Evolutionary conservation across 2,329 filamentous ascomycete species (phyloP), one percentile per base, ranked within the genome.

Genomic region (Didymella segeticola): DNA sequence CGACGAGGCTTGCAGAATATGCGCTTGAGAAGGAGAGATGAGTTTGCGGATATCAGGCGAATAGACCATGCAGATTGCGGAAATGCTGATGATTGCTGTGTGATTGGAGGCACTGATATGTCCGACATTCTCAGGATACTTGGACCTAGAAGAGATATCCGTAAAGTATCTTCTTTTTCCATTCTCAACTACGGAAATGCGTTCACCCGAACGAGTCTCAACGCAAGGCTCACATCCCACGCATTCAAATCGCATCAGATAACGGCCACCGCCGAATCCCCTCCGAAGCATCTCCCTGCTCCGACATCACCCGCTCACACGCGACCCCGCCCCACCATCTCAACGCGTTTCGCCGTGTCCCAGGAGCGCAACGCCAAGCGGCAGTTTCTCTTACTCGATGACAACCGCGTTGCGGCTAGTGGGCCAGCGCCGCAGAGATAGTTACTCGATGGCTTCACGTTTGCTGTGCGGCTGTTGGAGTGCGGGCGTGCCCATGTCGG

Each of bases 401-500:
- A 11, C 39, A 49, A 41, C 33, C 39, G 14, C 23, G 27, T 1
- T 14, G 4, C 12, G 46, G 36, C 30, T 43, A 49, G 46, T 30
- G 38, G 15, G 23, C 6, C 3, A 19, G 39, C 51, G 51, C 51
- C 51, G 51, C 14, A 27, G 10, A 41, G 42, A 45, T 41, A 53
- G 20, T 57, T 57, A 57, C 55, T 57, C 50, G 42, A 57, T 54
- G 39, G 26, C 42, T 47, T 41, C 41, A 57, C 54, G 45, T 53
- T 43, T 53, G n/a, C 22, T 38, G 45, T 39, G 31, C 12, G 2
- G 20, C 17, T 15, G 23, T 12, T 22, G 27, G 15, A 26, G 15
- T 34, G 15, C 17, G 30, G 17, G n/a, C 3, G 10, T 12, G 17
- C 12, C 26, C 20, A 27, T 36, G 25, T 37, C 47, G 43, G 47